Conservation (phyloP, 345 rosid species). For the Citrus inodora region DNA sequence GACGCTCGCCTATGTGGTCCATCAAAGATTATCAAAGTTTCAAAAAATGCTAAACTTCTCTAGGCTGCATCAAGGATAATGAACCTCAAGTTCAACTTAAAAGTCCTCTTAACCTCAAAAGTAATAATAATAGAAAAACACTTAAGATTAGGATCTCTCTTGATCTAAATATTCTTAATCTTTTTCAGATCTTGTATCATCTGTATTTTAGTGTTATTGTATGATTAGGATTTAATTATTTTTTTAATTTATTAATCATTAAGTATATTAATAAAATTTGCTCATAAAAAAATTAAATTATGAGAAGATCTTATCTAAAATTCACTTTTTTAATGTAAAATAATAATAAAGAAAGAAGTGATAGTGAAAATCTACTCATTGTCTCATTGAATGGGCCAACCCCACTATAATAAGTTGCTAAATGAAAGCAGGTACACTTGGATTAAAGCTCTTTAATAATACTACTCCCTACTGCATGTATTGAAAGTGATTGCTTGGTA, state of each 20-base stretch:
- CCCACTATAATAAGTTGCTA: background rate
- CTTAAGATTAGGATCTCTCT: rapidly evolving
- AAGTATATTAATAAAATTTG: too few relatives aligned
- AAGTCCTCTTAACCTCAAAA: background rate
- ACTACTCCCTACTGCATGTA: background rate
- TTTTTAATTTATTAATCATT: too few relatives aligned
- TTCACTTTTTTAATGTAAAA: too few relatives aligned
- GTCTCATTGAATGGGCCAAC: background rate
- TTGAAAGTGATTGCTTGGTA: background rate
- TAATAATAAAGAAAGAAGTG: background rate
- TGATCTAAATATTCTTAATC: rapidly evolving
- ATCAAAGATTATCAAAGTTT: background rate
- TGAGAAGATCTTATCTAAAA: rapidly evolving
- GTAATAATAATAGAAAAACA: background rate
- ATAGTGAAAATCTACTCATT: background rate
- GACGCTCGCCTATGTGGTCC: too few relatives aligned
- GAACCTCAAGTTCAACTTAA: background rate
- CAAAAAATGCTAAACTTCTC: background rate
- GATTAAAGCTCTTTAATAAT: background rate
- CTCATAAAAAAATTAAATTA: too few relatives aligned
- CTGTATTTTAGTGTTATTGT: rapidly evolving
- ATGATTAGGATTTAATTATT: too few relatives aligned
- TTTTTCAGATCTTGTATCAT: rapidly evolving
- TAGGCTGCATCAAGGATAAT: background rate
- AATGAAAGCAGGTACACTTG: background rate